A percentile compares a stretch with the other conserved stretches of the same genome.
phyloP scores from a whole-genome alignment of 106 monocot genomes.

The Triglochin maritima region DNA sequence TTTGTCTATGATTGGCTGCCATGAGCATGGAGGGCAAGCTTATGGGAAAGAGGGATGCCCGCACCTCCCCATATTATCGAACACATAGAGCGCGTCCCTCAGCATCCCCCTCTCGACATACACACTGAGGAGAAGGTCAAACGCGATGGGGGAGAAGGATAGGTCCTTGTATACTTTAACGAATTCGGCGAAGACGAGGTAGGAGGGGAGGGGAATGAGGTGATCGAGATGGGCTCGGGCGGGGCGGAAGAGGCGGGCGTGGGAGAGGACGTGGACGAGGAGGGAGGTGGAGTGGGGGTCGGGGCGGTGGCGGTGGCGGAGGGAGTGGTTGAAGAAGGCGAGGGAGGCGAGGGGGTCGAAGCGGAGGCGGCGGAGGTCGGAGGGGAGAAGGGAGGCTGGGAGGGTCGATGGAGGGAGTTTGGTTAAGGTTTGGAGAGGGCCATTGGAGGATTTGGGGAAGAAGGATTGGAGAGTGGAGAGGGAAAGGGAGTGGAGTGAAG shows the following conservation, averaged over 20 bases:
- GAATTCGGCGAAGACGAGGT: slow-evolving; percentile 45
- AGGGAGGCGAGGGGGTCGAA: slow-evolving; percentile 52
- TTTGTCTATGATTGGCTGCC: too few relatives aligned
- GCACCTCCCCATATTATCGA: slow-evolving; percentile 70
- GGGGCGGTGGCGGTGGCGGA: slow-evolving; percentile 42
- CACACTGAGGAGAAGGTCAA: slow-evolving; percentile 69
- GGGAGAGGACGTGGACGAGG: slow-evolving; percentile 60
- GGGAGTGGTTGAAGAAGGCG: slow-evolving; percentile 50
- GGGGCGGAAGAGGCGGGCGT: slow-evolving; percentile 44
- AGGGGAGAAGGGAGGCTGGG: slow-evolving; percentile 42
- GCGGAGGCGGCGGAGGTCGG: slow-evolving; percentile 56
- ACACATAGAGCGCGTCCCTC: slow-evolving; percentile 60
- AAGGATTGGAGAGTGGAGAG: too few relatives aligned
- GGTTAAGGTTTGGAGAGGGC: slow-evolving; percentile 42
- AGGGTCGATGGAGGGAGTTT: slow-evolving; percentile 47
- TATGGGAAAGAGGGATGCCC: too few relatives aligned
- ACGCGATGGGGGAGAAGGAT: slow-evolving; percentile 54
- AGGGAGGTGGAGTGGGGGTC: slow-evolving; percentile 32
- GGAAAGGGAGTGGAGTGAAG: too few relatives aligned
- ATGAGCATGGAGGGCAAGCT: too few relatives aligned
- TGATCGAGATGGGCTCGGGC: slow-evolving; percentile 33
- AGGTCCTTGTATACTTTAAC: slow-evolving; percentile 55
- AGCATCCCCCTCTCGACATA: slow-evolving; percentile 33
- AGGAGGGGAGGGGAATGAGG: slow-evolving; percentile 3
- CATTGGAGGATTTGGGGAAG: too few relatives aligned